These are phyloP conservation scores for Solanum aculeatissimum DNA, from an alignment of 305 asterid species.

Conservation along the genomic window DNA sequence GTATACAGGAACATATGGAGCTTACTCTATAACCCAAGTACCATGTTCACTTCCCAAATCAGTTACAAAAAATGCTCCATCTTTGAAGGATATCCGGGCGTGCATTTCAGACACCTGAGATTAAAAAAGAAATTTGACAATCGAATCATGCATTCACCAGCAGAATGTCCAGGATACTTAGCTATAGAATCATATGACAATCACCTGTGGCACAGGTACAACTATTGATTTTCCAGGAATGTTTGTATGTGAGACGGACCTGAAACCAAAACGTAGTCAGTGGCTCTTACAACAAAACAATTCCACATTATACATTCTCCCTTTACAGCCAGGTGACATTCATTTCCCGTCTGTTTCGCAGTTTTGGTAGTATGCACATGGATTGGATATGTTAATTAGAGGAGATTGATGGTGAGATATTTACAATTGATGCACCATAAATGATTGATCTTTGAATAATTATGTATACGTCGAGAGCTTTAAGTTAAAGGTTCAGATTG, in stretches of 20 bases:
- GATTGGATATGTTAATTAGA: not conserved
- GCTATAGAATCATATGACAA: not conserved
- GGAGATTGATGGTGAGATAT: not conserved
- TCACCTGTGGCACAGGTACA: conserved; percentile 62
- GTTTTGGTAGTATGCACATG: not conserved
- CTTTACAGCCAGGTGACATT: not conserved
- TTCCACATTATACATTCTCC: not conserved
- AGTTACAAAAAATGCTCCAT: conserved; percentile 61
- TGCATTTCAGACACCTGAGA: conserved; percentile 55
- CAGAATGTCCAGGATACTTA: not conserved
- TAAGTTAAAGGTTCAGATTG: not conserved
- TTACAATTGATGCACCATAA: not conserved
- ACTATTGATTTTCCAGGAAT: conserved; percentile 48
- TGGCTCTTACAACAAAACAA: not conserved
- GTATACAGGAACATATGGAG: not conserved
- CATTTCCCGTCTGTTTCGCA: not conserved
- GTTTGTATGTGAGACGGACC: conserved; percentile 51
- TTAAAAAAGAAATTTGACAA: not conserved
- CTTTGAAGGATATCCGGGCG: conserved; percentile 67
- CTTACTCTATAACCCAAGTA: conserved; percentile 81
- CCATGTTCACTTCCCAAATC: conserved; percentile 84
- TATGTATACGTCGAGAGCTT: not conserved
- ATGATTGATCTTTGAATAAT: not conserved
- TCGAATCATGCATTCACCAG: not conserved
- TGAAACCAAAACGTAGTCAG: conserved; percentile 9